Evolutionary conservation across 2,329 filamentous ascomycete genomes (phyloP), one percentile per base, ranked within the genome.

Genomic region (Claviceps sp.): DNA sequence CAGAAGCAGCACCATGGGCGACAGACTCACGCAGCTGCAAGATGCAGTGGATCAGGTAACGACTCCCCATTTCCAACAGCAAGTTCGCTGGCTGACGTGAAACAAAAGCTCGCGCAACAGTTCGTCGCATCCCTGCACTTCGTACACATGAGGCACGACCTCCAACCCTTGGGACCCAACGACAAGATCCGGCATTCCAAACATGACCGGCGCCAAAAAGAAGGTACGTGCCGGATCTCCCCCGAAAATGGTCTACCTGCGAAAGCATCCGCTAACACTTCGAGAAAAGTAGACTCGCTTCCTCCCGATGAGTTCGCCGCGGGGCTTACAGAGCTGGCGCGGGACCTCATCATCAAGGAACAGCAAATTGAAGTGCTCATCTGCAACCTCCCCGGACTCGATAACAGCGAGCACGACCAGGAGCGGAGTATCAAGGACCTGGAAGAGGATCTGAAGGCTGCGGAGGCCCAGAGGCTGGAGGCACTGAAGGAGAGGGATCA

Each of bases 301-400:
- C 72, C 79, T 0, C 67, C 76, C 9, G 80, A 85, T 43, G 78
- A 80, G 49, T 87, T 88, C 67, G 74, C 77, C 52, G 76, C 78
- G 3, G 79, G 83, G 47, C 77, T 88, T 63, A 73, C 81, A 55
- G 86, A 91, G 65, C 73, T 93, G 50, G 85, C 86, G 40, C 78
- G 79, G 55, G 87, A 91, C 63, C 72, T 93, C 26, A 82, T 91
- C 53, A 66, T 86, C 53, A 88, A 90, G 62, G 84, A 89, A 60
- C 86, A 90, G 69, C 85, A 91, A 69, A 88, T 93, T 55, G 87
- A 93, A 65, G 74, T 79, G 45, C 70, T 93, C 47, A 86, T 91
- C 53, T 84, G 82, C 16, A 79, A 77, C 22, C 73, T 94, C 2
- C 88, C 88, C 0, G 88, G 88, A 0, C 71, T 93, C 22, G 84